Base-by-base conservation (phyloP, 1,284 basidiomycete species). In the Apiotrichum mycotoxinovorans region DNA sequence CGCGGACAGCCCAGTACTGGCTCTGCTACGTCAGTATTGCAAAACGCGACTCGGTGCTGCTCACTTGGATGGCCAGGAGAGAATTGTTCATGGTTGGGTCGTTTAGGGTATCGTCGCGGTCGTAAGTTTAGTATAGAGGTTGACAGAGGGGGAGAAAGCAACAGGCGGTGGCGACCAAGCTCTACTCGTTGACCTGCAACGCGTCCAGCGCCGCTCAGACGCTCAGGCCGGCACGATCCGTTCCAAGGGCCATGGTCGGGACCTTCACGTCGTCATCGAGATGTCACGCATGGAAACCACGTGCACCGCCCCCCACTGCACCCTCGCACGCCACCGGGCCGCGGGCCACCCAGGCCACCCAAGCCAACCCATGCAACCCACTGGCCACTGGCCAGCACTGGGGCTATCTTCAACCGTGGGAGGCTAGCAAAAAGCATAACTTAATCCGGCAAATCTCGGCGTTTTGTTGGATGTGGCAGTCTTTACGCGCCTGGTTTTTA, bases 1-100 rank as follows among this genome's bases (percentile, higher is more conserved):
- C 95, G 68, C 95, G 86, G 60, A 97, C 88, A 14, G 91, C 89
- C 87, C 91, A 96, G 77, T 89, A 91, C 81, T 95, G 91, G 80
- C 87, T 85, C 85, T 87, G 58, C 48, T 63, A 22, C 8, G 44
- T 41, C 35, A n/a, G 20, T 30, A 18, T 25, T 14, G 4, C n/a
- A 22, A n/a, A 10, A 20, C 18, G 34, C 22, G n/a, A 10, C 12
- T 8, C 30, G 2, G 8, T 15, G 42, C 2, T 22, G 23, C 67
- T 55, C 51, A 78, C 78, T 66, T 79, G 78, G 37, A 79, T 73
- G 35, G 76, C 71, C 43, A 78, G 63, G 14, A 79, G 69, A 7
- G 78, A 75, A 61, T 73, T 76, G 61, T 72, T 74, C 74, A 74
- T 74, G 25, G 55, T 54, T 27, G 40, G n/a, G 40, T 41, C 40